Conservation (phyloP, 2,329 filamentous ascomycete genomes). For the Diatrype stigma region DNA sequence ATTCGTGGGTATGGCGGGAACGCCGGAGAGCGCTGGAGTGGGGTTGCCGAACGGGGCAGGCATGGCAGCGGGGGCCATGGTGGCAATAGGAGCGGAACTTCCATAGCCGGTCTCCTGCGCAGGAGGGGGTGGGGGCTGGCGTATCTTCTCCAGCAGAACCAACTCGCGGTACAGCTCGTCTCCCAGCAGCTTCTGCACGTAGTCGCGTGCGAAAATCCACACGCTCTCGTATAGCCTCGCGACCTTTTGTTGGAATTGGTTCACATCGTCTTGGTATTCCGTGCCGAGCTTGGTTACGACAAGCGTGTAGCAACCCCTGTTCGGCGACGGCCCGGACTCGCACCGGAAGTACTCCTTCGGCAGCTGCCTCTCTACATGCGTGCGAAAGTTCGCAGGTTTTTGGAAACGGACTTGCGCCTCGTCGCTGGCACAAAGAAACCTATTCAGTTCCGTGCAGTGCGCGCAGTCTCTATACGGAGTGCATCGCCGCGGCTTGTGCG, state of each 20-base stretch:
- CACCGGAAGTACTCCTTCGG: not conserved
- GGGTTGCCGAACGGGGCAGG: too few relatives aligned
- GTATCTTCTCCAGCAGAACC: slow-evolving; percentile 3
- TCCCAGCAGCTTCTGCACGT: slow-evolving; percentile 7
- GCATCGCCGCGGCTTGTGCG: not conserved
- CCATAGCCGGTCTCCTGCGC: too few relatives aligned
- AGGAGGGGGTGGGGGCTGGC: not conserved
- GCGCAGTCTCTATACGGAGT: not conserved
- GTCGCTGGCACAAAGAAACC: slow-evolving; percentile 4
- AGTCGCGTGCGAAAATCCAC: slow-evolving; percentile 2
- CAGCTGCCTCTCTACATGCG: slow-evolving; percentile 1
- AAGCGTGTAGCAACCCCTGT: not conserved
- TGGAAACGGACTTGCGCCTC: not conserved
- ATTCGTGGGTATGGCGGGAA: too few relatives aligned
- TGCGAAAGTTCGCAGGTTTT: not conserved
- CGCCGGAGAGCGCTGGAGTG: too few relatives aligned
- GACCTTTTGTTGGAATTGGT: not conserved
- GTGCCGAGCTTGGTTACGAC: slow-evolving; percentile 6
- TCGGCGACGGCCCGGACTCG: not conserved
- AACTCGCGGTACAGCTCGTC: slow-evolving; percentile 8
- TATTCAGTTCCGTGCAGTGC: not conserved
- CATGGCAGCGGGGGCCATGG: too few relatives aligned
- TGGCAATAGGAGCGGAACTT: too few relatives aligned
- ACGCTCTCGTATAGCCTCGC: not conserved
- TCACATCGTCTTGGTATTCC: slow-evolving; percentile 4